phyloP scores from a whole-genome alignment of 192 early-diverging fungal species.

The Dissophora ornata region DNA sequence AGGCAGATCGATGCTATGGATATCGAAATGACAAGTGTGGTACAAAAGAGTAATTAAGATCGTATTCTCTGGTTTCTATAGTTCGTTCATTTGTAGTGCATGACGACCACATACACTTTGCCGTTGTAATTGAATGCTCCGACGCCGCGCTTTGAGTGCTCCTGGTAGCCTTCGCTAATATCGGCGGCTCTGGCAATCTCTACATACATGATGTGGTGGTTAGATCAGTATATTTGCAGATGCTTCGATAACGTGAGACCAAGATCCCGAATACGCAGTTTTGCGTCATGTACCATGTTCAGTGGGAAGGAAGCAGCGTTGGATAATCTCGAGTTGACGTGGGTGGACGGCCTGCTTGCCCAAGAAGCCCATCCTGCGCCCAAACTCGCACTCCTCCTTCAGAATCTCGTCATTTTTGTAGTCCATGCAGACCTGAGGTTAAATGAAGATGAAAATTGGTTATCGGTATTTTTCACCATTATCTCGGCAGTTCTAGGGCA shows the following conservation, averaged over 20 bases:
- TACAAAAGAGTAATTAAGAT: neutral
- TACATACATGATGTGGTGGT: no score
- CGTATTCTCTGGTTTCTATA: no score
- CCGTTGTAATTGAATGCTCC: slow-evolving; percentile 95
- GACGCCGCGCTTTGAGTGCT: slow-evolving; percentile 74
- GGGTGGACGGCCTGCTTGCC: slow-evolving; percentile 98
- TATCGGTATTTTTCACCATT: no score
- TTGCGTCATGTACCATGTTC: slow-evolving; percentile 59
- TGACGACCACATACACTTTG: slow-evolving; percentile 81
- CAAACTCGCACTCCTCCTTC: slow-evolving; percentile 86
- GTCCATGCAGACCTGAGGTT: slow-evolving; percentile 87
- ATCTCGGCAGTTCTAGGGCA: no score
- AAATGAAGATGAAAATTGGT: neutral
- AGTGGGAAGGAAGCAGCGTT: slow-evolving; percentile 80
- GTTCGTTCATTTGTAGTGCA: no score
- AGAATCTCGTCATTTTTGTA: slow-evolving; percentile 76
- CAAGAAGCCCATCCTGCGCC: slow-evolving; percentile 91
- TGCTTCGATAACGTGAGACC: no score
- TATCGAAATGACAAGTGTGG: no score
- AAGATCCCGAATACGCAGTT: no score
- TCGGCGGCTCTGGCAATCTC: slow-evolving; percentile 74
- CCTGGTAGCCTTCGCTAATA: slow-evolving; percentile 78
- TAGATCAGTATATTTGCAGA: no score
- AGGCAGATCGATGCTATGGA: slow-evolving; percentile 78
- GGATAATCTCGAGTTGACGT: slow-evolving; percentile 85